Percentiles rank a stretch among this genome's conserved stretches.
Evolutionary conservation across 176 grass and related monocot species (phyloP).

Genomic region (Bromus sterilis): DNA sequence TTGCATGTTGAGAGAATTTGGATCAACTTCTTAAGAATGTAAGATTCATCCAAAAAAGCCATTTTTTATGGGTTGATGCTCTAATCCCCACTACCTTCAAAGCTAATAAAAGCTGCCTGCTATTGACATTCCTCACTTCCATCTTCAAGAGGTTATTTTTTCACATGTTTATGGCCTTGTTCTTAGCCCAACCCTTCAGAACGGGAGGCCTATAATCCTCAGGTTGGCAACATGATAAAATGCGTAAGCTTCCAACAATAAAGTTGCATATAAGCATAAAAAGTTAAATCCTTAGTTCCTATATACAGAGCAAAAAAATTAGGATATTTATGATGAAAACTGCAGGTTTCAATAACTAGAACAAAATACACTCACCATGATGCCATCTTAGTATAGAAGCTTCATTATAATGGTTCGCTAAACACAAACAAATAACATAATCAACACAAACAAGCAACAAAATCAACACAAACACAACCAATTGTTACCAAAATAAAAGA

Average conservation of each 20-base stretch:
- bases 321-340: neutral
- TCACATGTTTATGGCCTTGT: slow-evolving; percentile 72
- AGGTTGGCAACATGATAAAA: slow-evolving; percentile 37
- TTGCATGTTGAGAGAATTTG: no score
- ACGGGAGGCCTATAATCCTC: slow-evolving; percentile 91
- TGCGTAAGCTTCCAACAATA: slow-evolving; percentile 4
- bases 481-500: neutral
- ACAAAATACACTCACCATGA: slow-evolving; percentile 52
- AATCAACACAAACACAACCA: slow-evolving; percentile 3
- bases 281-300: neutral
- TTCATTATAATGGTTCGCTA: slow-evolving; percentile 96
- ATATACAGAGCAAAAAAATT: neutral
- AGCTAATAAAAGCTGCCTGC: slow-evolving; percentile 84
- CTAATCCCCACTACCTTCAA: slow-evolving; percentile 59
- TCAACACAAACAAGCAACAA: slow-evolving; percentile 11
- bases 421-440: slow-evolving; percentile 24
- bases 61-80: neutral
- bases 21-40: no score
- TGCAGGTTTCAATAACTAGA: neutral
- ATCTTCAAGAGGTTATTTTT: slow-evolving; percentile 88
- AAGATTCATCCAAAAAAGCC: slow-evolving; percentile 9
- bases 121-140: slow-evolving; percentile 90
- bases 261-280: neutral
- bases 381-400: slow-evolving; percentile 81
- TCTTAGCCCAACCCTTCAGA: slow-evolving; percentile 74